Evolutionary conservation across 1,284 basidiomycete species (phyloP), one percentile per base, ranked within the genome.

Genomic region (Tremellales sp.): DNA sequence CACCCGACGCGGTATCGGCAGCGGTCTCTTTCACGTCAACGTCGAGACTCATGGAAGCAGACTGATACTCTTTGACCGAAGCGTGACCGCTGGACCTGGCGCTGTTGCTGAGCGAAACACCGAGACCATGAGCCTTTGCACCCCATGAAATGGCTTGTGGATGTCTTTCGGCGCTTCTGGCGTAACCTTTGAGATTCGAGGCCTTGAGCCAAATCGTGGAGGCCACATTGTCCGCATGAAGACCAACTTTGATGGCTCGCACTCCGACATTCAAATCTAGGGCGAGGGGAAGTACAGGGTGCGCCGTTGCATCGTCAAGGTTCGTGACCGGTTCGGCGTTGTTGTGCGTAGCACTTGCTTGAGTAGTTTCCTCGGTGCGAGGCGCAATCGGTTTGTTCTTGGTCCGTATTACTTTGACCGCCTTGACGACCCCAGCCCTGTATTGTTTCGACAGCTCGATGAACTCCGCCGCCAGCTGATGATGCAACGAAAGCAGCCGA

Each of bases 41-140:
- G 61, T 93, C 87, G 41, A 93, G 78, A 21, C 83, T 80, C 55
- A 94, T 85, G 65, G 89, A 91, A 1, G 89, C 89, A 4, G 86
- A 86, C 41, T 85, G 79, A 54, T 82, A 81, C 41, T 79, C n/a
- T n/a, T n/a, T n/a, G n/a, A n/a, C n/a, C n/a, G n/a, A n/a, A n/a
- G n/a, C n/a, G n/a, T n/a, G n/a, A n/a, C n/a, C n/a, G n/a, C n/a
- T n/a, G n/a, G n/a, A n/a, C n/a, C n/a, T n/a, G n/a, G n/a, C n/a
- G n/a, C n/a, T n/a, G n/a, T n/a, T n/a, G n/a, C 65, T 67, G 24
- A 71, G 64, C 2, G 67, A 70, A 3, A 73, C 48, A 10, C 62
- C 63, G 33, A 73, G 63, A 44, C 67, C 66, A 39, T 65, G 56
- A 2, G 67, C 66, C 33, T 68, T 65, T 3, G 66, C 67, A n/a